Evolutionary conservation across 2,329 filamentous ascomycete species (phyloP).

Genomic region (Laburnicola sp.): DNA sequence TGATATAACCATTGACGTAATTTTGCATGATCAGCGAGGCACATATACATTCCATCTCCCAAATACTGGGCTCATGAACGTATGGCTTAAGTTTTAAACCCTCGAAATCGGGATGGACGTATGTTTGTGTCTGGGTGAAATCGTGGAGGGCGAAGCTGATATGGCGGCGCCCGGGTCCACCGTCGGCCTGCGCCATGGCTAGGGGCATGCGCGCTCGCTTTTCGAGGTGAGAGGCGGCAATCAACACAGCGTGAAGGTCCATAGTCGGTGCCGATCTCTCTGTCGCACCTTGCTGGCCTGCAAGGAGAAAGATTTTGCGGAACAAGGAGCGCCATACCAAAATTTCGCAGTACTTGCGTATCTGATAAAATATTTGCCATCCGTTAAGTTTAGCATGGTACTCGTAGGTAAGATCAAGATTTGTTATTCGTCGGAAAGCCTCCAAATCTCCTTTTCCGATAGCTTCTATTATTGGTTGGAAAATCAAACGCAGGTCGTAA

Average conservation of each 20-base stretch:
- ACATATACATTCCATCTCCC: slow-evolving; percentile 76
- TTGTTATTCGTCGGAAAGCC: slow-evolving; percentile 70
- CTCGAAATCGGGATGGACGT: slow-evolving; percentile 53
- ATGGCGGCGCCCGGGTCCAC: slow-evolving; percentile 43
- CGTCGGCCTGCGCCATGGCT: slow-evolving; percentile 34
- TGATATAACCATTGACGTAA: slow-evolving; percentile 80
- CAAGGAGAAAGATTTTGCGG: slow-evolving; percentile 75
- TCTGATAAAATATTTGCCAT: slow-evolving; percentile 73
- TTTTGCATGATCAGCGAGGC: slow-evolving; percentile 78
- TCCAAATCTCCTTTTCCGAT: slow-evolving; percentile 75
- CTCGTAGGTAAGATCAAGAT: slow-evolving; percentile 37
- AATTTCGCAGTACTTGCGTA: slow-evolving; percentile 76
- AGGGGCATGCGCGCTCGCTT: slow-evolving; percentile 47
- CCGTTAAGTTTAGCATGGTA: slow-evolving; percentile 68
- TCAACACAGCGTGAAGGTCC: slow-evolving; percentile 69
- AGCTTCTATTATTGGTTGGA: slow-evolving; percentile 71
- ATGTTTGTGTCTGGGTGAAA: slow-evolving; percentile 51
- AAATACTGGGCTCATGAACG: slow-evolving; percentile 53
- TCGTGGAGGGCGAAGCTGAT: slow-evolving; percentile 53
- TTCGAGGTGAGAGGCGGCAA: slow-evolving; percentile 67
- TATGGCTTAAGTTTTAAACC: slow-evolving; percentile 38
- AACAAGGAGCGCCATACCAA: slow-evolving; percentile 83
- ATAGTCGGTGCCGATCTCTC: slow-evolving; percentile 71
- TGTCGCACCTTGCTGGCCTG: slow-evolving; percentile 68
- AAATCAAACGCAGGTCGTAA: slow-evolving; percentile 64